These are phyloP conservation scores for Ottelia alismoides DNA, from an alignment of 106 monocot species.

Conservation along the genomic window DNA sequence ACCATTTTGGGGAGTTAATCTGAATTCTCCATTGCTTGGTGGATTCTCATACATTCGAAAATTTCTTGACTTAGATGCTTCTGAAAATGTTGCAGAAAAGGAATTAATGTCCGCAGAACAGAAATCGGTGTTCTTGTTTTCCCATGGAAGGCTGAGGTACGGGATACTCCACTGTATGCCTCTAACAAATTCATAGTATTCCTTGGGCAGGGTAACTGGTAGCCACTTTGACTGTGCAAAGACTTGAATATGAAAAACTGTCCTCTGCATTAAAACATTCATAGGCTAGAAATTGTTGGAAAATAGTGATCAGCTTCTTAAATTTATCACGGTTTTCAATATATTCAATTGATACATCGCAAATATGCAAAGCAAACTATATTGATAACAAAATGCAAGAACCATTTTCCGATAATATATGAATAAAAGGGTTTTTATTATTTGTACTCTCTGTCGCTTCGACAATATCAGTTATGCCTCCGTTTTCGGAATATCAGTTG, in stretches of 20 bases:
- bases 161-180: slow-evolving; percentile 91
- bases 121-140: slow-evolving; percentile 21
- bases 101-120: slow-evolving; percentile 24
- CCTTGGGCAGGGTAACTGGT: slow-evolving; percentile 40
- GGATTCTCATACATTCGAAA: slow-evolving; percentile 1
- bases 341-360: no score
- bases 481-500: no score
- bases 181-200: slow-evolving; percentile 85
- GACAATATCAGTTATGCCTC: no score
- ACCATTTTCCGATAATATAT: no score
- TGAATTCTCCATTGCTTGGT: background rate
- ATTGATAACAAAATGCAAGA: no score
- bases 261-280: slow-evolving; percentile 40
- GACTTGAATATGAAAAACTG: slow-evolving; percentile 72
- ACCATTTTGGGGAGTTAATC: slow-evolving; percentile 15
- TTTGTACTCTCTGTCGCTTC: no score
- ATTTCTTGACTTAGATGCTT: slow-evolving; percentile 16
- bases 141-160: slow-evolving; percentile 84
- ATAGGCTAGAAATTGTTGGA: no score
- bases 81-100: slow-evolving; percentile 16
- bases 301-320: no score
- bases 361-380: no score
- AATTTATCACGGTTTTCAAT: no score
- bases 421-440: no score
- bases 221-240: slow-evolving; percentile 90